Evolutionary conservation across 495 filamentous ascomycete genomes (phyloP), one percentile per base, ranked within the genome.

Genomic region (Tuber magnatum): DNA sequence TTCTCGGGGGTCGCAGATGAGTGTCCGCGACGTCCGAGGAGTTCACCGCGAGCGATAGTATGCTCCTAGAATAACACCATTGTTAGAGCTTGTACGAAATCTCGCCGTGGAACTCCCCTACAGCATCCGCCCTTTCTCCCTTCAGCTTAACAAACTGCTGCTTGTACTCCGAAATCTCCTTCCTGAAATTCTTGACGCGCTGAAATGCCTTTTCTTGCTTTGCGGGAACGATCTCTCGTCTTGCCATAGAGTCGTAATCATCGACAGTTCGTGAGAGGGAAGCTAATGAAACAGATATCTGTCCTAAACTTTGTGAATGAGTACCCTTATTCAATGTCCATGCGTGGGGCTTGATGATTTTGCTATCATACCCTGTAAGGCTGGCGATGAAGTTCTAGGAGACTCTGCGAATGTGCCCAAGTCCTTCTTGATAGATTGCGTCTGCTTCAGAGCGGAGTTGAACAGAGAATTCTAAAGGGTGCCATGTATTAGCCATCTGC

Each of bases 361-460:
- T 80, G 91, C 90, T 28, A 44, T 48, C 48, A 61, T 78, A 89
- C 88, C 90, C 87, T 91, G 90, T 56, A 92, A 84, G 14, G 91
- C 91, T 42, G 90, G 84, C 7, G 89, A 89, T 18, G 91, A 87
- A 73, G 86, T 88, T 39, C 86, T 82, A 18, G 89, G 87, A 18
- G 89, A 87, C 77, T 90, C 87, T 71, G 91, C 84, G 79, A 97
- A 92, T 79, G 85, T 85, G 78, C 92, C 89, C 71, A 97, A 90
- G 84, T 97, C 93, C 76, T 90, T 90, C 78, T 93, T 92, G 82
- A 97, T 91, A 10, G 93, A 88, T 74, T 92, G 93, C 69, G 91
- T 92, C 86, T 97, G 94, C 85, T 97, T 96, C 42, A 97, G 89
- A 43, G 95, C 94, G 28, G 93, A 94, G 84, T 97, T 97, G 88